These are phyloP conservation scores for Geranium rotundifolium DNA, from an alignment of 345 rosid genomes.

Conservation along the genomic window DNA sequence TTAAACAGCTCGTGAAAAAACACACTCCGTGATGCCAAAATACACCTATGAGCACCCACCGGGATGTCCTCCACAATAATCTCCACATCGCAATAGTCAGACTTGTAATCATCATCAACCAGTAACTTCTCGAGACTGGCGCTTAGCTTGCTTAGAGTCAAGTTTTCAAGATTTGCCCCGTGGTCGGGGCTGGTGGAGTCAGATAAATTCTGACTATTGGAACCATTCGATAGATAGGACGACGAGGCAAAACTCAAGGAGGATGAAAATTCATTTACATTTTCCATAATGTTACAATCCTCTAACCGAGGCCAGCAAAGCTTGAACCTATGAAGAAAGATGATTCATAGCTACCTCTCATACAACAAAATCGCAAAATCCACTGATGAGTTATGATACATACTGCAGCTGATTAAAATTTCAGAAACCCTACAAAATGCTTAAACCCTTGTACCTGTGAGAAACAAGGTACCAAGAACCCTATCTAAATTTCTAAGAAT, in stretches of 20 bases:
- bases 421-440: not conserved
- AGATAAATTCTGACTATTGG: not conserved
- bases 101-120: slow-evolving; percentile 4
- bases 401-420: too few species aligned
- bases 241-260: slow-evolving; percentile 21
- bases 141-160: slow-evolving; percentile 28
- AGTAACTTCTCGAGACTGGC: slow-evolving; percentile 20
- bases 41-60: slow-evolving; percentile 33
- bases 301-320: too few species aligned
- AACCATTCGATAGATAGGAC: slow-evolving; percentile 21
- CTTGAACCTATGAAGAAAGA: too few species aligned
- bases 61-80: slow-evolving; percentile 24
- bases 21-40: slow-evolving; percentile 33
- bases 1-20: slow-evolving; percentile 24
- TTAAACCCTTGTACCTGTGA: not conserved
- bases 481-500: not conserved
- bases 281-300: slow-evolving; percentile 17
- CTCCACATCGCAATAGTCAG: slow-evolving; percentile 24
- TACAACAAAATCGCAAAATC: not conserved
- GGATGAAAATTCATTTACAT: slow-evolving; percentile 23
- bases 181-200: slow-evolving; percentile 6
- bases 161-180: slow-evolving; percentile 13
- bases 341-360: not conserved
- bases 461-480: not conserved
- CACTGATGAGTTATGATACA: not conserved